Percentiles rank a stretch among this genome's conserved stretches.
phyloP scores from a whole-genome alignment of 352 stramenopile genomes.

The Phytophthora palmivora region DNA sequence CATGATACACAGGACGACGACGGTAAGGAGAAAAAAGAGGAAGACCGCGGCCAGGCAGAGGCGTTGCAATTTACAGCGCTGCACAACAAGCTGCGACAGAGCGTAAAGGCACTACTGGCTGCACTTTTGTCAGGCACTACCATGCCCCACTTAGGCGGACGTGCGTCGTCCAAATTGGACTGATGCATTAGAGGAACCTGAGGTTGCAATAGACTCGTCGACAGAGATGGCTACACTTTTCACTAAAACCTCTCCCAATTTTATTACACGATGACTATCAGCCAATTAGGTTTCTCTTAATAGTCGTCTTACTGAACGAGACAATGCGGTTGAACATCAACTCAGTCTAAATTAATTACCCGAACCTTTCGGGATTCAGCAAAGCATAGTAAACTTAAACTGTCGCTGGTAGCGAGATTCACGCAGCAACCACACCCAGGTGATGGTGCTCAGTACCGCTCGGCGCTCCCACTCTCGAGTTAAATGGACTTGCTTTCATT shows the following conservation, averaged over 20 bases:
- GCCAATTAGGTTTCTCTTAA: not conserved
- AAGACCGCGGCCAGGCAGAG: slow-evolving; percentile 43
- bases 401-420: too few species aligned
- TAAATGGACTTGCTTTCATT: slow-evolving; percentile 14
- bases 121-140: slow-evolving; percentile 18
- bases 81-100: slow-evolving; percentile 50
- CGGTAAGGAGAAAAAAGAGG: slow-evolving; percentile 27
- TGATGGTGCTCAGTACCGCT: slow-evolving; percentile 24
- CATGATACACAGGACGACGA: slow-evolving; percentile 3
- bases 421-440: slow-evolving; percentile 17
- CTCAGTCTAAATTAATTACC: too few species aligned
- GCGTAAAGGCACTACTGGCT: slow-evolving; percentile 43
- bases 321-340: too few species aligned
- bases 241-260: not conserved
- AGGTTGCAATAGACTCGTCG: too few species aligned
- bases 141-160: slow-evolving; percentile 9
- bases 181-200: slow-evolving; percentile 22
- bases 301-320: too few species aligned
- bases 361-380: too few species aligned
- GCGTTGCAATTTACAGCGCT: slow-evolving; percentile 43
- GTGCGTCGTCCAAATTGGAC: slow-evolving; percentile 42
- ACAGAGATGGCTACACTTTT: slow-evolving; percentile 14
- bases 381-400: too few species aligned
- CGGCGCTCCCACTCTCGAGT: slow-evolving; percentile 14
- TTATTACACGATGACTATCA: not conserved